Percentiles rank a stretch among this genome's conserved stretches.
These are phyloP conservation scores for Tylopilus sp. DNA, from an alignment of 768 basidiomycete genomes.

Conservation along the genomic window DNA sequence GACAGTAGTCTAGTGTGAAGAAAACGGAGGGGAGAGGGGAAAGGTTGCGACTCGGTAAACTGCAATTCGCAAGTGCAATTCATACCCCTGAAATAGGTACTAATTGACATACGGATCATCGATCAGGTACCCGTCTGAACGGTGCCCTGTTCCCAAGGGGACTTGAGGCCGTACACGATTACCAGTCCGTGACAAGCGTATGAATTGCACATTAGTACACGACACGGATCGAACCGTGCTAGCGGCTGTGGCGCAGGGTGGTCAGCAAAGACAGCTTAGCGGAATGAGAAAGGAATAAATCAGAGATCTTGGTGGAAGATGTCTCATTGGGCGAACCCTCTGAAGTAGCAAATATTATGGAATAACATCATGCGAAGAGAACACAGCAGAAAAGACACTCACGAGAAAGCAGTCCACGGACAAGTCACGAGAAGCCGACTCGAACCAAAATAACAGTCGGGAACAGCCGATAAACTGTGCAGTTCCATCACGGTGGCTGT, in stretches of 20 bases:
- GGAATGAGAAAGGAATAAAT: slow-evolving; percentile 18
- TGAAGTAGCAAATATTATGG: slow-evolving; percentile 68
- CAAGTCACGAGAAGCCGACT: neutral
- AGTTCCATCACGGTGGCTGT: slow-evolving; percentile 66
- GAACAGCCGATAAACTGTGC: slow-evolving; percentile 48
- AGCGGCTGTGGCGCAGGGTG: neutral
- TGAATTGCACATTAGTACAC: neutral
- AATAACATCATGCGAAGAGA: slow-evolving; percentile 39
- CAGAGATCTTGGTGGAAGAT: slow-evolving; percentile 74
- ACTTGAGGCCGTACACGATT: neutral
- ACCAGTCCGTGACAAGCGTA: neutral
- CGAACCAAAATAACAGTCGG: slow-evolving; percentile 5
- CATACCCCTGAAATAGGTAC: neutral
- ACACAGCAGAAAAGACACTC: slow-evolving; percentile 8
- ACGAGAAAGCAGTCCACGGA: too few species aligned
- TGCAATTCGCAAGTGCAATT: neutral
- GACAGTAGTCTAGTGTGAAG: neutral
- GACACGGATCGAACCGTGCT: neutral
- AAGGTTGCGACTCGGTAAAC: neutral
- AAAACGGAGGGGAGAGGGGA: neutral
- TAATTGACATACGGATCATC: neutral
- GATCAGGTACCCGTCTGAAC: neutral
- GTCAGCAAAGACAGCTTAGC: slow-evolving; percentile 6
- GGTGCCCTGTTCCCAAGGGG: neutral
- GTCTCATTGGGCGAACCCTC: slow-evolving; percentile 59